phyloP scores from a whole-genome alignment of 2,329 filamentous ascomycete genomes.

The Aspergillus terreus region DNA sequence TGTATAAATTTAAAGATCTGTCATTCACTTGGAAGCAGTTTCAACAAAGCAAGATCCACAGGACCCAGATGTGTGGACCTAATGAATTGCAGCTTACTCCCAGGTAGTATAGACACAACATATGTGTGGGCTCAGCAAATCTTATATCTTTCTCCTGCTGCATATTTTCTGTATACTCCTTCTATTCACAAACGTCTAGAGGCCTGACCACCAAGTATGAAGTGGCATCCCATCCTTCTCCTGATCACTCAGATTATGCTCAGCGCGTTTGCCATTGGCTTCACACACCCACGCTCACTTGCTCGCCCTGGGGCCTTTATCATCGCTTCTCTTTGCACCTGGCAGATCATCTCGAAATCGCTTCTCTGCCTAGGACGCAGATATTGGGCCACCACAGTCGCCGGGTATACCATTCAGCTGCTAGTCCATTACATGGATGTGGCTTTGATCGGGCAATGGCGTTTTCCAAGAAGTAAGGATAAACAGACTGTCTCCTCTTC shows the following conservation, averaged over 20 bases:
- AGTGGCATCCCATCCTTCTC: not conserved
- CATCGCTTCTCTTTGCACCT: not conserved
- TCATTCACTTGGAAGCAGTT: too few relatives aligned
- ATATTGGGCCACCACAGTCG: slow-evolving; percentile 1
- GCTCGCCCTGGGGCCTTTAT: not conserved
- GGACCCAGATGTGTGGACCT: too few relatives aligned
- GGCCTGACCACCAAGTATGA: too few relatives aligned
- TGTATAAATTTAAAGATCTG: too few relatives aligned
- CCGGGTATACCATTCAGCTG: slow-evolving; percentile 4
- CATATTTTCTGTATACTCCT: too few relatives aligned
- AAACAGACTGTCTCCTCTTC: not conserved
- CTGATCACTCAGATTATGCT: not conserved
- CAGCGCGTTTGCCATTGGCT: not conserved
- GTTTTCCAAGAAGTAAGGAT: not conserved
- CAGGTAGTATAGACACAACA: too few relatives aligned
- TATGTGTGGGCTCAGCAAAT: too few relatives aligned
- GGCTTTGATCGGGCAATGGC: slow-evolving; percentile 1
- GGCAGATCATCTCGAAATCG: slow-evolving; percentile 2
- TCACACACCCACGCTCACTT: not conserved
- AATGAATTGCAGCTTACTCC: too few relatives aligned
- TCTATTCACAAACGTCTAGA: too few relatives aligned
- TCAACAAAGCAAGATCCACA: too few relatives aligned
- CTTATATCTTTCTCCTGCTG: too few relatives aligned
- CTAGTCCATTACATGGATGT: slow-evolving; percentile 5
- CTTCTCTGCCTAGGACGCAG: not conserved